A percentile compares a stretch with the other conserved stretches of the same genome.
phyloP scores from a whole-genome alignment of 768 basidiomycete species.

The Lactifluus piperatus region DNA sequence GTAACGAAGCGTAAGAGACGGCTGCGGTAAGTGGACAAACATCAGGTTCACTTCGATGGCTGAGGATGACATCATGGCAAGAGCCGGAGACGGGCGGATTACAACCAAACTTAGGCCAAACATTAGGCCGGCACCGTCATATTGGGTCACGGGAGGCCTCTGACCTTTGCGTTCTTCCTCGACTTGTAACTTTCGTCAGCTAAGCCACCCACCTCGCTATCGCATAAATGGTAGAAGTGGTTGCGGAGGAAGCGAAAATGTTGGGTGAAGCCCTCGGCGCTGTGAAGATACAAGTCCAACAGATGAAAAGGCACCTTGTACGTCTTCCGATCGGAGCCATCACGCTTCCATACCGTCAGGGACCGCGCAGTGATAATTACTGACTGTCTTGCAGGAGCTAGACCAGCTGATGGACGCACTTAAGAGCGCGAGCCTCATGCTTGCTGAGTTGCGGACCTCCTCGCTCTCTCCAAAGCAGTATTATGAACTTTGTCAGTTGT shows the following conservation, averaged over 20 bases:
- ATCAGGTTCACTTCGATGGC: no score
- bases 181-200: background rate
- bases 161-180: background rate
- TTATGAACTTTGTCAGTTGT: constrained; percentile 81
- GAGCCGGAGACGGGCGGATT: no score
- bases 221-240: constrained; percentile 21
- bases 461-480: constrained; percentile 95
- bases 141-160: background rate
- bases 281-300: constrained; percentile 85
- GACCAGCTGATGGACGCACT: constrained; percentile 99
- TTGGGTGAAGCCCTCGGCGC: constrained; percentile 78
- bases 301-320: constrained; percentile 92
- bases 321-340: constrained; percentile 15
- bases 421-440: constrained; percentile 95
- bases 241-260: constrained; percentile 71
- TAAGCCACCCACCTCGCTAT: background rate
- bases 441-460: constrained; percentile 90
- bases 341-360: background rate
- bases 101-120: background rate
- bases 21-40: no score
- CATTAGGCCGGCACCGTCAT: background rate
- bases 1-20: no score
- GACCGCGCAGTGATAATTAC: background rate
- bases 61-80: no score
- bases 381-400: constrained; percentile 48